Base-by-base conservation (phyloP, 352 stramenopile species). In the Phytophthora sp. region DNA sequence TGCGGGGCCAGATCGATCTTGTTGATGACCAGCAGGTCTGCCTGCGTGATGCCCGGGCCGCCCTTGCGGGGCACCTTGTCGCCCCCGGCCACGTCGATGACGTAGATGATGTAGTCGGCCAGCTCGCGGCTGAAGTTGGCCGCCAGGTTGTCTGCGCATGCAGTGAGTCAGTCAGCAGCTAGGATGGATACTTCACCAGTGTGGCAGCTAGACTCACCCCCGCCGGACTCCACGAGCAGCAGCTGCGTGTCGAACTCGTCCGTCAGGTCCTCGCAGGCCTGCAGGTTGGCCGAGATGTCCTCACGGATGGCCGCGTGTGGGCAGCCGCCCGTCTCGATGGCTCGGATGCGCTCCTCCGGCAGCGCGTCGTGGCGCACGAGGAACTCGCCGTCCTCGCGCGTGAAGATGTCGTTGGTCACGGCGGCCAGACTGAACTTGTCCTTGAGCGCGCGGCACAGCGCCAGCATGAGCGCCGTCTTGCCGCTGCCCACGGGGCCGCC, bases 331-430 rank as follows among this genome's bases (percentile, higher is more conserved):
- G 97, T 99, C 79, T 99, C 97, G 42, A 99, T 98, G 20, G 97
- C 94, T 5, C 85, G 78, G 63, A 99, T 99, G 21, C 95, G 88
- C 38, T 95, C 74, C 18, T 87, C 74, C 0, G 84, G 84, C 32
- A 99, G 86, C 21, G 95, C 97, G 21, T 94, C 51, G 61, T 99
- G 94, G 21, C 89, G 76, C 9, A 96, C 88, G n/a, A 99, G 89
- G 74, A 99, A 99, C 80, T 99, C 95, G 23, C 92, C 94, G 83
- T 99, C 97, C 76, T 99, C 97, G 60, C 96, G 90, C 24, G 97
- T 99, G 67, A 99, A 99, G 63, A 99, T 99, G 56, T 99, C 97
- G 76, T 99, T 99, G 7, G 97, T 99, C n/a, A 99, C 88, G 7
- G 90, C 89, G 18, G 77, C 88, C 42, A 97, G 82, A 62, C 83